Evolutionary conservation across 2,329 filamentous ascomycete genomes (phyloP), one percentile per base, ranked within the genome.

Genomic region (Rosellinia necatrix): DNA sequence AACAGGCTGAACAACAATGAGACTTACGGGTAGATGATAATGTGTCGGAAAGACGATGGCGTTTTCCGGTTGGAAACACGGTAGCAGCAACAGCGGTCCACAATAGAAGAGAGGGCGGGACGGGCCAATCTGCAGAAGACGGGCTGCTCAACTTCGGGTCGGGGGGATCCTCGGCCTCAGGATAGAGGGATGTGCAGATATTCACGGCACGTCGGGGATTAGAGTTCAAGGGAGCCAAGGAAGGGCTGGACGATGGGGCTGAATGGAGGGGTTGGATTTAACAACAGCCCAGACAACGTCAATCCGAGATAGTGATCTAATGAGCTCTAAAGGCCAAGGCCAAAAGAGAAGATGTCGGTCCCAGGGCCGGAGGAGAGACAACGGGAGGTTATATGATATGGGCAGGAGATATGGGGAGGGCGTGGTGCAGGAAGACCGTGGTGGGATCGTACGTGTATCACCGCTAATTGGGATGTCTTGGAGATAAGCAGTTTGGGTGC

Each of bases 1-100:
- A 59, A 59, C 53, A 60, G 50, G 49, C 47, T 53, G 52, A 62
- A 58, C 22, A 41, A 50, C 10, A 19, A 56, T 34, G 35, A 30
- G 24, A 62, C 60, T 56, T 61, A 62, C 60, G 54, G 52, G 56
- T 49, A 56, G 48, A 47, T 44, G 34, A 41, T 29, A 40, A 48
- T 59, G 19, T 54, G 49, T 56, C 37, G 15, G 47, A 37, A 53
- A 30, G 24, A 42, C 41, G 32, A 57, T 44, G 38, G 40, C 49
- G 53, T 47, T 49, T 48, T 50, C 34, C 48, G 25, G 46, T 10
- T 44, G 32, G 42, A 10, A 53, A 27, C 17, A 27, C 49, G 40
- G 56, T 34, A 52, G 46, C 49, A 42, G 49, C 17, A 42, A 46
- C 17, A 47, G 27, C 13, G 38, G 41, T 48, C 49, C 53, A 51